A percentile compares a stretch with the other conserved stretches of the same genome.
Evolutionary conservation across 208 protist species (phyloP).

Genomic region (Lotmaria passim): DNA sequence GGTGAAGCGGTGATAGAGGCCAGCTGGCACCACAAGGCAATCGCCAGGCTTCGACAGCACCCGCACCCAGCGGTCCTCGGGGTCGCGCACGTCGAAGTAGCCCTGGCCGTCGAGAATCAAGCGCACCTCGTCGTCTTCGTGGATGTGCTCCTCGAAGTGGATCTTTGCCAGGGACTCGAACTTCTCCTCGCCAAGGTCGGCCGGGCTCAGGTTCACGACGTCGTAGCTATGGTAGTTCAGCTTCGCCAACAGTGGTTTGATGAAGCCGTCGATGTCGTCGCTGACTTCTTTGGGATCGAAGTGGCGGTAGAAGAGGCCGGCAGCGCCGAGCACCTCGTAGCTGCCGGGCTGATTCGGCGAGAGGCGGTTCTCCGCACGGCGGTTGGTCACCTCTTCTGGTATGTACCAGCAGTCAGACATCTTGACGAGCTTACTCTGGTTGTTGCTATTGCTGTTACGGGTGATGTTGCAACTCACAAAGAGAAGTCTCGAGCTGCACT

Average conservation of each 20-base stretch:
- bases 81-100: constrained; percentile 89
- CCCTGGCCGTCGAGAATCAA: constrained; percentile 70
- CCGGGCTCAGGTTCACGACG: constrained; percentile 41
- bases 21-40: constrained; percentile 67
- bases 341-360: constrained; percentile 46
- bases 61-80: constrained; percentile 74
- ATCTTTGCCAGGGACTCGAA: constrained; percentile 52
- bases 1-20: constrained; percentile 93
- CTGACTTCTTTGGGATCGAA: constrained; percentile 37
- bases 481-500: background rate
- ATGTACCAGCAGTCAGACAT: constrained; percentile 76
- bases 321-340: constrained; percentile 46
- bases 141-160: constrained; percentile 85
- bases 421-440: background rate
- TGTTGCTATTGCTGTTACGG: too few relatives aligned
- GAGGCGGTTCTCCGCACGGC: constrained; percentile 53
- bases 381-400: constrained; percentile 45
- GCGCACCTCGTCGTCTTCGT: constrained; percentile 92
- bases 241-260: constrained; percentile 41
- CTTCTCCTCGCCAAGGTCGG: constrained; percentile 36
- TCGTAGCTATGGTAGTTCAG: constrained; percentile 62
- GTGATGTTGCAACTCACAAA: too few relatives aligned
- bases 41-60: constrained; percentile 66
- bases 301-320: constrained; percentile 50
- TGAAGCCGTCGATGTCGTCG: constrained; percentile 36